A percentile compares a stretch with the other conserved stretches of the same genome.
phyloP scores from a whole-genome alignment of 345 rosid species.

The Syzygium jambos region DNA sequence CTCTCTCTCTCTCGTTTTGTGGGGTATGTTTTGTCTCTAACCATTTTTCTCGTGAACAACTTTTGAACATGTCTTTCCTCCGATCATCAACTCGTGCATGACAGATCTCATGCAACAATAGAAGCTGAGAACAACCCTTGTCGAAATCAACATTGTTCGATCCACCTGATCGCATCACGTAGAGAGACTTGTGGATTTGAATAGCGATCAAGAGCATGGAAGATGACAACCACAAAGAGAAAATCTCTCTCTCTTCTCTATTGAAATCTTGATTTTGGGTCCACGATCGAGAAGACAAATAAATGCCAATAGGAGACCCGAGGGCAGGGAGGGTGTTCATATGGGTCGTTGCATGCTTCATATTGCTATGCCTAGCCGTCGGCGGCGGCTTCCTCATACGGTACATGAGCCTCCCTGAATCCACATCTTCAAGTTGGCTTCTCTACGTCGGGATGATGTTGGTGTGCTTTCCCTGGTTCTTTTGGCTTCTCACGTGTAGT shows the following conservation, averaged over 20 bases:
- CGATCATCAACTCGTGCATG: background rate
- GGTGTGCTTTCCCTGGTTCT: constrained; percentile 77
- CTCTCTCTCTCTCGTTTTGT: constrained; percentile 3
- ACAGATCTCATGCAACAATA: background rate
- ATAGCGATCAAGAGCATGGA: background rate
- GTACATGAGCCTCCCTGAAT: constrained; percentile 42
- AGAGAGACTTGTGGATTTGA: background rate
- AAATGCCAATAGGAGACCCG: constrained; percentile 72
- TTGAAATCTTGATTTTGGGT: background rate
- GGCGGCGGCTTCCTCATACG: constrained; percentile 60
- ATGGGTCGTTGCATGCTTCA: constrained; percentile 44
- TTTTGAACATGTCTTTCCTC: constrained; percentile 23
- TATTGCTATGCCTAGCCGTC: constrained; percentile 27
- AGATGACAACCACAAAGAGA: background rate
- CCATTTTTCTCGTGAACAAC: constrained; percentile 21
- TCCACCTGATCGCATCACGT: background rate
- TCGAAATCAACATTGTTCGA: background rate
- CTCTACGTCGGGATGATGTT: constrained; percentile 49
- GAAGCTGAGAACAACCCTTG: background rate
- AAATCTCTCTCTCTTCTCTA: background rate
- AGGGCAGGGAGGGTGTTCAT: constrained; percentile 44
- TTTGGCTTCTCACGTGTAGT: constrained; percentile 52
- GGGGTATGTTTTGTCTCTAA: background rate
- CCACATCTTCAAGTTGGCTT: constrained; percentile 35
- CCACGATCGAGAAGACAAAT: background rate